Evolutionary conservation across 2,329 filamentous ascomycete genomes (phyloP).

Genomic region (Hyphodiscus sp.): DNA sequence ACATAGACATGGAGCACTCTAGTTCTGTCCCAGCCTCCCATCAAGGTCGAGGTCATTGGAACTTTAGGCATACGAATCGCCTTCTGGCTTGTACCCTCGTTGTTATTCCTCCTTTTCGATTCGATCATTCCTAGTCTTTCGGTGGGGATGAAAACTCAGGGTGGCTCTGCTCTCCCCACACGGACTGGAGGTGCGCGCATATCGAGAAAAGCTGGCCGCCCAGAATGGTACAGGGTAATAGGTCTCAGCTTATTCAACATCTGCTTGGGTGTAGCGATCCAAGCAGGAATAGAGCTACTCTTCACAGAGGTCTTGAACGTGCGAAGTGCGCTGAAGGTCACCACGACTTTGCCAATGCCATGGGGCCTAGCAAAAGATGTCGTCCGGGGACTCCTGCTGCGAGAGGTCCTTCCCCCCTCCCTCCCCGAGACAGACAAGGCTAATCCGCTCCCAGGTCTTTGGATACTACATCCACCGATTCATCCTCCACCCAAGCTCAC

Average conservation of each 20-base stretch:
- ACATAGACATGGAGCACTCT: constrained; percentile 72
- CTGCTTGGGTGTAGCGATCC: constrained; percentile 43
- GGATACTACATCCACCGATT: constrained; percentile 71
- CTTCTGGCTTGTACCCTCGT: constrained; percentile 67
- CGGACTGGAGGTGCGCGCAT: constrained; percentile 33
- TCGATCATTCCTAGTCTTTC: constrained; percentile 61
- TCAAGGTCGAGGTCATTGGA: constrained; percentile 69
- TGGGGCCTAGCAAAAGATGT: constrained; percentile 53
- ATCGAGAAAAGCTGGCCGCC: constrained; percentile 32
- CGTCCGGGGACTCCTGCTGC: constrained; percentile 43
- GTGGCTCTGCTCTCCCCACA: constrained; percentile 42
- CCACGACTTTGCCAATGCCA: constrained; percentile 54
- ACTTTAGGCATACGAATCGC: constrained; percentile 60
- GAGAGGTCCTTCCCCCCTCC: constrained; percentile 42
- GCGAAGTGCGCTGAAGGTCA: constrained; percentile 50
- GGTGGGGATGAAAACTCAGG: constrained; percentile 62
- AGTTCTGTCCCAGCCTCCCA: constrained; percentile 66
- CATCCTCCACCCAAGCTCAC: constrained; percentile 51
- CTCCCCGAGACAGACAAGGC: neutral
- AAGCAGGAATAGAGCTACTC: constrained; percentile 47
- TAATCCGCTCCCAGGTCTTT: constrained; percentile 39
- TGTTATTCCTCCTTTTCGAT: constrained; percentile 69
- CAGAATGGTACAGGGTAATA: constrained; percentile 41
- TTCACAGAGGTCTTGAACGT: constrained; percentile 46
- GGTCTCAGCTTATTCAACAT: constrained; percentile 51